Evolutionary conservation across 1,139 yeast species (phyloP), one percentile per base, ranked within the genome.

Genomic region (Kodamaea alishanica): DNA sequence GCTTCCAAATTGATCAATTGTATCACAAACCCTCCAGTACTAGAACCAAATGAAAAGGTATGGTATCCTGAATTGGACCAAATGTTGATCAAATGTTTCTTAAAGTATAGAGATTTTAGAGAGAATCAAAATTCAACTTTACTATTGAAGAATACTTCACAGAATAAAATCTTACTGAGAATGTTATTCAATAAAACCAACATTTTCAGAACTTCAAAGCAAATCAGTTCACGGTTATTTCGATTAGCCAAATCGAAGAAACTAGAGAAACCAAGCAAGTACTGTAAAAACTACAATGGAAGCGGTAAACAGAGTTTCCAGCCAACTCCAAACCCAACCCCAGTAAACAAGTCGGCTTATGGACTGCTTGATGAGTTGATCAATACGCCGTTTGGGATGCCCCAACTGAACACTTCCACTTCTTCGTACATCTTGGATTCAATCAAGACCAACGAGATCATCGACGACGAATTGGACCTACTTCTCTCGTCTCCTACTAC

Each of bases 51-150:
- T 36, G 51, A 46, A 26, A 65, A 63, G 42, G 67, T 66, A 6
- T 70, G 76, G 76, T 56, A 60, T 38, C 47, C 60, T 0, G 65
- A 63, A 23, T 53, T 70, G 28, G 75, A 70, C 46, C 66, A 65
- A 8, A 55, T 60, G 27, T 53, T 70, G 32, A 52, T 68, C 34
- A 60, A 60, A 30, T 65, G 73, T 11, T 67, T 61, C 42, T 51
- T 59, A 35, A 69, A 69, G 45, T 70, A 65, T 48, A 59, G 59
- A 15, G 56, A 61, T 25, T 69, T 66, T 44, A 59, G 58, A 38
- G 61, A 59, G 23, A 57, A 56, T 37, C 63, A 57, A 32, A 48
- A 61, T 15, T 46, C 59, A 2, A 38, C 46, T 4, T 35, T 42
- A 7, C 50, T 61, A 11, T 54, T 67, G 41, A 64, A 65, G 38